Percentiles rank a stretch among this genome's conserved stretches.
These are phyloP conservation scores for Terfezia boudieri DNA, from an alignment of 495 filamentous ascomycete genomes.

Conservation along the genomic window DNA sequence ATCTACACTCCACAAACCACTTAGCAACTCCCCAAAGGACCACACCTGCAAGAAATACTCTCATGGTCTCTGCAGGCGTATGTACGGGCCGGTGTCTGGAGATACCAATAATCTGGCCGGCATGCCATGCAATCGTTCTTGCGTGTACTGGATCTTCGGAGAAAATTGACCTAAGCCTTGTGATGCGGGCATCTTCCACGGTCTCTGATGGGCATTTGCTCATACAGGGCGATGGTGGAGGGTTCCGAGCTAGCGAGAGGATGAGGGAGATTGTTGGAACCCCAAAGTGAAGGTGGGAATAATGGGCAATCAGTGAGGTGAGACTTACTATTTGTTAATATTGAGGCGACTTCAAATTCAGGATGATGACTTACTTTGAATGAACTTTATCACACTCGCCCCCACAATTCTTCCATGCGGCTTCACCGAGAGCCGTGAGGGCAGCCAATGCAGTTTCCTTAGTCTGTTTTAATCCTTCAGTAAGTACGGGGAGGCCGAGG, in stretches of 20 bases:
- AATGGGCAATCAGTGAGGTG: conserved; percentile 16
- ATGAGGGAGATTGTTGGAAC: conserved; percentile 17
- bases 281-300: conserved; percentile 17
- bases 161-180: conserved; percentile 8
- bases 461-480: conserved; percentile 15
- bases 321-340: conserved; percentile 9
- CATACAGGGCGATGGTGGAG: conserved; percentile 4
- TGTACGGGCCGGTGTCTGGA: conserved; percentile 17
- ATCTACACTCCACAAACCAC: background rate
- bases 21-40: conserved; percentile 18
- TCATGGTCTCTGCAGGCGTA: conserved; percentile 17
- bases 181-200: conserved; percentile 10
- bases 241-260: conserved; percentile 17
- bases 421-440: conserved; percentile 12
- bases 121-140: conserved; percentile 17
- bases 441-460: conserved; percentile 13
- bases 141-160: conserved; percentile 11
- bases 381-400: conserved; percentile 13
- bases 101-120: conserved; percentile 19
- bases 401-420: conserved; percentile 9
- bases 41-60: conserved; percentile 17
- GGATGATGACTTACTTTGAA: conserved; percentile 9
- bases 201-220: background rate
- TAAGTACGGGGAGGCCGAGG: conserved; percentile 11
- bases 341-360: too few relatives aligned